Base-by-base conservation (phyloP, 164 flowering plant species). In the Malania oleifera region DNA sequence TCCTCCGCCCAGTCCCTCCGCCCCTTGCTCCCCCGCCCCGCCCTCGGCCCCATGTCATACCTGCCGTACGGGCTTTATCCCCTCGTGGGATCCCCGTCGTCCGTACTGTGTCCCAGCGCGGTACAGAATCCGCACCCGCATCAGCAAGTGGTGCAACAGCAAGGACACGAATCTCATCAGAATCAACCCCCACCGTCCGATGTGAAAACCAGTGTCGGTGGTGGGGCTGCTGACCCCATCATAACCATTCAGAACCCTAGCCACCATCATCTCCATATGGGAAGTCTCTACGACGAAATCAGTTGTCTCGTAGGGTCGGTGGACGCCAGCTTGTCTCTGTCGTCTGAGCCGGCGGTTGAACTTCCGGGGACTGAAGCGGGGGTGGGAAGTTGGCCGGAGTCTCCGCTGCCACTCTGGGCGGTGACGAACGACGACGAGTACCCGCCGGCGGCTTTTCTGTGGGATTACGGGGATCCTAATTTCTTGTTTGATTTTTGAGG, bases 21-120 rank as follows among this genome's bases (percentile, higher is more conserved):
- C 1, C 96, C 92, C 8, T 49, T 85, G 19, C 80, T 88, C 10
- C 96, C 96, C 9, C 80, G 87, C 1, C 85, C 91, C 15, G 78
- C 77, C 0, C 71, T 78, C 52, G 56, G 57, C 34, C 24, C 71
- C 54, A 59, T 72, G n/a, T n/a, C n/a, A n/a, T n/a, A n/a, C 39
- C 1, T 31, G 0, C 69, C 73, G 48, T 70, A 57, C 59, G 73
- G 73, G 12, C 52, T 57, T 39, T 56, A 67, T 31, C 67, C 56
- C 10, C 19, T 45, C 41, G 14, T 10, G 0, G 63, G 56, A 0
- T 31, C n/a, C n/a, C n/a, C n/a, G n/a, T n/a, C 73, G 4, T 47
- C 72, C 57, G 35, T 71, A 38, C 62, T 64, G n/a, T 69, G 47
- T 10, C 73, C 72, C 26, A 54, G 57, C 57, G 29, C 50, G 26